A percentile compares a stretch with the other conserved stretches of the same genome.
Evolutionary conservation across 768 basidiomycete species (phyloP).

Genomic region (Tubosaeta sp.): DNA sequence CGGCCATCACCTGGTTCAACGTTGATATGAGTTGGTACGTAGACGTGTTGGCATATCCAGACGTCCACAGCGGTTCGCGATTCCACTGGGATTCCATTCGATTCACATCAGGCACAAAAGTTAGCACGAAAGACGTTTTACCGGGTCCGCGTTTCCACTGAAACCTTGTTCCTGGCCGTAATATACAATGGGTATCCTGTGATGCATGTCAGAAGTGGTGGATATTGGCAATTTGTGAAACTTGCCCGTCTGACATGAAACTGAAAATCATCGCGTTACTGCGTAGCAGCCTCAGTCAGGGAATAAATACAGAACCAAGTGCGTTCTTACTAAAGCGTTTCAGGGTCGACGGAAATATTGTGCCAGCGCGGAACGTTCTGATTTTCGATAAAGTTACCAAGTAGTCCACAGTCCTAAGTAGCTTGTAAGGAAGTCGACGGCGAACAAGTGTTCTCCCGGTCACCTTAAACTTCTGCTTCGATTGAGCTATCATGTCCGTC

Average conservation of each 20-base stretch:
- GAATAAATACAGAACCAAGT: neutral
- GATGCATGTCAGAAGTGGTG: neutral
- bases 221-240: neutral
- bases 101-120: neutral
- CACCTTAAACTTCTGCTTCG: conserved; percentile 50
- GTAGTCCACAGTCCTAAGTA: conserved; percentile 23
- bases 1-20: neutral
- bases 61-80: neutral
- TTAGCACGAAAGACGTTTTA: neutral
- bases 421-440: neutral
- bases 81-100: neutral
- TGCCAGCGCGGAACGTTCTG: conserved; percentile 75
- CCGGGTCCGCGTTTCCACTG: conserved; percentile 49
- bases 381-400: conserved; percentile 80
- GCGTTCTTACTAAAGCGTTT: neutral
- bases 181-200: conserved; percentile 59
- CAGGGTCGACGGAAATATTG: conserved; percentile 56
- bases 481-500: conserved; percentile 46
- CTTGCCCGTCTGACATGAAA: conserved; percentile 69
- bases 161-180: conserved; percentile 67
- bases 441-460: neutral
- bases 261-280: conserved; percentile 22
- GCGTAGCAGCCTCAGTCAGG: neutral
- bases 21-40: neutral
- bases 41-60: neutral